These are phyloP conservation scores for Neofusicoccum ribis DNA, from an alignment of 2,329 filamentous ascomycete species.

Conservation along the genomic window DNA sequence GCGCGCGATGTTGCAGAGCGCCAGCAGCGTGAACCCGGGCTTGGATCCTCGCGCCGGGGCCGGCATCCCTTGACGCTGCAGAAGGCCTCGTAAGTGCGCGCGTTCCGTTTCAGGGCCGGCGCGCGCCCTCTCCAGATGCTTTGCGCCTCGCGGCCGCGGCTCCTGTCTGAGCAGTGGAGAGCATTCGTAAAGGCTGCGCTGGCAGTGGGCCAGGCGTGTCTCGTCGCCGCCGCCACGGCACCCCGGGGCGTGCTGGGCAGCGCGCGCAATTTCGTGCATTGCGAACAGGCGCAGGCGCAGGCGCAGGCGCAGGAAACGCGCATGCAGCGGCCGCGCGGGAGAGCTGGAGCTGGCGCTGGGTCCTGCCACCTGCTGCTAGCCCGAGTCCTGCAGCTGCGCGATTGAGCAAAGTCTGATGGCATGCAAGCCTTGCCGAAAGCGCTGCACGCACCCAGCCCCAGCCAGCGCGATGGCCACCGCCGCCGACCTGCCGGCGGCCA, in stretches of 20 bases:
- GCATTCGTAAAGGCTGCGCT: slow-evolving; percentile 10
- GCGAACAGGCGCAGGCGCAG: neutral
- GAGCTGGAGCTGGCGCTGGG: slow-evolving; percentile 8
- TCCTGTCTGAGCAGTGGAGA: slow-evolving; percentile 1
- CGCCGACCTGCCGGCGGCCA: slow-evolving; percentile 14
- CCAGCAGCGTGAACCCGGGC: slow-evolving; percentile 5
- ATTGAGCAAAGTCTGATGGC: slow-evolving; percentile 18
- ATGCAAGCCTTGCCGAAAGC: slow-evolving; percentile 22
- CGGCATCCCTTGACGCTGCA: slow-evolving; percentile 15
- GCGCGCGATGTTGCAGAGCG: slow-evolving; percentile 6
- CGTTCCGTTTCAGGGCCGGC: slow-evolving; percentile 17
- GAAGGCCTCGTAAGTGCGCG: slow-evolving; percentile 14
- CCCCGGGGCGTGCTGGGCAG: neutral
- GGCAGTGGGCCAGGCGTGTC: slow-evolving; percentile 5
- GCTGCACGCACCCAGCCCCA: slow-evolving; percentile 20
- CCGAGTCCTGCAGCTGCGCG: slow-evolving; percentile 14
- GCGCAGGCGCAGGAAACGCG: slow-evolving; percentile 9
- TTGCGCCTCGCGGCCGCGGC: neutral
- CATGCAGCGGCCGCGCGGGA: slow-evolving; percentile 13
- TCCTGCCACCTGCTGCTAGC: neutral
- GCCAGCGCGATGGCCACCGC: slow-evolving; percentile 16
- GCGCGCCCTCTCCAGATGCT: slow-evolving; percentile 9
- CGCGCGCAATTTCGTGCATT: slow-evolving; percentile 11
- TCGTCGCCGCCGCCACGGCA: slow-evolving; percentile 5
- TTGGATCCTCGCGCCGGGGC: slow-evolving; percentile 7